phyloP scores from a whole-genome alignment of 495 filamentous ascomycete species.

The Pseudevernia furfuracea region DNA sequence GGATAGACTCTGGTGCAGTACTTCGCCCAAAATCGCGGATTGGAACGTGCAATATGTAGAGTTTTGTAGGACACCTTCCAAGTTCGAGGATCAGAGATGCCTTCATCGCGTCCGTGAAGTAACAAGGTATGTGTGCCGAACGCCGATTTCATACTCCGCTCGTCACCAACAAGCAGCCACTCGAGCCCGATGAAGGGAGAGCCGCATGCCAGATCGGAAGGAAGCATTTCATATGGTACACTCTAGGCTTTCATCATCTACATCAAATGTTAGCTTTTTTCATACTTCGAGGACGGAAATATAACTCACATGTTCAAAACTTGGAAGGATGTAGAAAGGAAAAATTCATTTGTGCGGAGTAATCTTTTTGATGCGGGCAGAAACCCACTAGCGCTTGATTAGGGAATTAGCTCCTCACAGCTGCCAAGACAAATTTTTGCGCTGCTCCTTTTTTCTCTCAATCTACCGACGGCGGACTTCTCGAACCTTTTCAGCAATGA shows the following conservation, averaged over 20 bases:
- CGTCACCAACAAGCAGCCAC: conserved; percentile 65
- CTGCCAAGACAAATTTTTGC: neutral
- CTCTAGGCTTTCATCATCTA: conserved; percentile 99
- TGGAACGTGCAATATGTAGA: neutral
- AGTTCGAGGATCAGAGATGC: conserved; percentile 82
- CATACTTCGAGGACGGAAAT: neutral
- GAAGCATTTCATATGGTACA: conserved; percentile 79
- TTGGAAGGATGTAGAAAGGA: conserved; percentile 86
- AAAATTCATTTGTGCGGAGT: conserved; percentile 7
- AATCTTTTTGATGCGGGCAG: neutral
- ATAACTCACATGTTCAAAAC: conserved; percentile 83
- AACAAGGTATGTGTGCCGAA: conserved; percentile 99
- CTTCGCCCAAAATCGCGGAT: neutral
- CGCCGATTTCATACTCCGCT: conserved; percentile 88
- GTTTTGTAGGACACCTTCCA: conserved; percentile 36
- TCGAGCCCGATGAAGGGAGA: conserved; percentile 81
- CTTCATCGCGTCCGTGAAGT: conserved; percentile 88
- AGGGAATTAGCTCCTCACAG: conserved; percentile 9
- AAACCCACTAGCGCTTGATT: neutral
- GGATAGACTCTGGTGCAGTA: neutral
- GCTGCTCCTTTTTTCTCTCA: neutral
- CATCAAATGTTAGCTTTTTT: conserved; percentile 38
- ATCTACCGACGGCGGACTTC: neutral
- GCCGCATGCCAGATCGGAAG: conserved; percentile 57
- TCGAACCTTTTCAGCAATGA: neutral